Evolutionary conservation across 768 basidiomycete species (phyloP).

Genomic region (Amanita rubescens): DNA sequence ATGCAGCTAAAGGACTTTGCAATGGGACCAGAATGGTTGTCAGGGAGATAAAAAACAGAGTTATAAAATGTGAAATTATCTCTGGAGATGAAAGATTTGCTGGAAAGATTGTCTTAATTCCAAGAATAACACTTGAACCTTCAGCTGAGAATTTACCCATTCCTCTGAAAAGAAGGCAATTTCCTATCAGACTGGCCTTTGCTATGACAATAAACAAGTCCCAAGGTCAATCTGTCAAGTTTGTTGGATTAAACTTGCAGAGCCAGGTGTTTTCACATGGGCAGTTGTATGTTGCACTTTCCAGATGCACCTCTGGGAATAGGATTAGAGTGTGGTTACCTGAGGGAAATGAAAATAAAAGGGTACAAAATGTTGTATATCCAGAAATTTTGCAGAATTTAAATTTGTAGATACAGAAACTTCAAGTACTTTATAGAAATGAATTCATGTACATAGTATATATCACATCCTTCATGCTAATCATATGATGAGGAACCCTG

Average conservation of each 20-base stretch:
- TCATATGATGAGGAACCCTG: too few species aligned
- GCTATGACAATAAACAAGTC: conserved; percentile 43
- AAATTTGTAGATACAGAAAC: background rate
- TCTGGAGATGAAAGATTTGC: conserved; percentile 24
- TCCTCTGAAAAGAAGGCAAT: conserved; percentile 27
- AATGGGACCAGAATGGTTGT: conserved; percentile 25
- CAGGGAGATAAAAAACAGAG: conserved; percentile 15
- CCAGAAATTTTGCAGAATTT: background rate
- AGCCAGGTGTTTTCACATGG: conserved; percentile 19
- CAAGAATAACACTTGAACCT: conserved; percentile 25
- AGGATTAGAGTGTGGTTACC: conserved; percentile 16
- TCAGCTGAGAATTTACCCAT: conserved; percentile 24
- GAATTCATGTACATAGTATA: too few species aligned
- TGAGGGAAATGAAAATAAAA: background rate
- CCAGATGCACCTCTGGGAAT: conserved; percentile 25
- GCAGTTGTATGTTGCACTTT: conserved; percentile 31
- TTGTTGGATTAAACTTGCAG: conserved; percentile 7
- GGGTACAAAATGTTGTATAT: background rate
- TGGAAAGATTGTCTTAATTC: conserved; percentile 30
- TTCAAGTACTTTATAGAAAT: too few species aligned
- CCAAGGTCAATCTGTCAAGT: conserved; percentile 37
- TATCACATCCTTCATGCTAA: too few species aligned
- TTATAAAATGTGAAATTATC: conserved; percentile 28
- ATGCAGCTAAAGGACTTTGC: conserved; percentile 26
- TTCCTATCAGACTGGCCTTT: conserved; percentile 38